Evolutionary conservation across 345 rosid genomes (phyloP).

Genomic region (Alliaria petiolata): DNA sequence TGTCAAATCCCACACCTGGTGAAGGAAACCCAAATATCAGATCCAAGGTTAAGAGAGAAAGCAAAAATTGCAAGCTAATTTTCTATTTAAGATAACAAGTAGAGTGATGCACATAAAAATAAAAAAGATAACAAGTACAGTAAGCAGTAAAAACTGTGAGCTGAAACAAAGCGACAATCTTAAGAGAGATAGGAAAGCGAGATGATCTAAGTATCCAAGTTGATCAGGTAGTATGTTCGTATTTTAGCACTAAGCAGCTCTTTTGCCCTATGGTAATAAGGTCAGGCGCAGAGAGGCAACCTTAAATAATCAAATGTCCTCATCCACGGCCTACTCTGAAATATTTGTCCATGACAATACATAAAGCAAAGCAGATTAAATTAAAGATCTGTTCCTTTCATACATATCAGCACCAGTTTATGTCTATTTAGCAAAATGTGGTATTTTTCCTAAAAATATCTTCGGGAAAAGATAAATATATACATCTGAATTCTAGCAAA

Average conservation of each 20-base stretch:
- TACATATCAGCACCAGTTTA: not conserved
- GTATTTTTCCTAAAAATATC: not conserved
- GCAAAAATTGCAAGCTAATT: not conserved
- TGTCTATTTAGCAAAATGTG: not conserved
- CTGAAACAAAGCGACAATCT: not conserved
- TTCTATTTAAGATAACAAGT: not conserved
- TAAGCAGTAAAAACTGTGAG: not conserved
- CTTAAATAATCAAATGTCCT: not conserved
- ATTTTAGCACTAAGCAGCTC: not conserved
- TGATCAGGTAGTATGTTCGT: not conserved
- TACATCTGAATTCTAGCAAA: not conserved
- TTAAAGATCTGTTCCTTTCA: not conserved
- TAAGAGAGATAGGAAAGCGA: not conserved
- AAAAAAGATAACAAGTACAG: constrained; percentile 1
- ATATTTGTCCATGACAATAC: not conserved
- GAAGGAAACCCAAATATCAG: constrained; percentile 6
- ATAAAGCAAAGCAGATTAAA: not conserved
- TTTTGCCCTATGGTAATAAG: not conserved
- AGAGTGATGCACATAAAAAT: too few species aligned
- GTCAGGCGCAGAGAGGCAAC: not conserved
- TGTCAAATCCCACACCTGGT: constrained; percentile 97
- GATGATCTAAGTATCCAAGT: constrained; percentile 1
- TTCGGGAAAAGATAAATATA: too few species aligned
- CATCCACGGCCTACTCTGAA: not conserved
- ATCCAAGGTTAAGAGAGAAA: not conserved